phyloP scores from a whole-genome alignment of 768 basidiomycete genomes.

The Symmetrospora coprosmae region DNA sequence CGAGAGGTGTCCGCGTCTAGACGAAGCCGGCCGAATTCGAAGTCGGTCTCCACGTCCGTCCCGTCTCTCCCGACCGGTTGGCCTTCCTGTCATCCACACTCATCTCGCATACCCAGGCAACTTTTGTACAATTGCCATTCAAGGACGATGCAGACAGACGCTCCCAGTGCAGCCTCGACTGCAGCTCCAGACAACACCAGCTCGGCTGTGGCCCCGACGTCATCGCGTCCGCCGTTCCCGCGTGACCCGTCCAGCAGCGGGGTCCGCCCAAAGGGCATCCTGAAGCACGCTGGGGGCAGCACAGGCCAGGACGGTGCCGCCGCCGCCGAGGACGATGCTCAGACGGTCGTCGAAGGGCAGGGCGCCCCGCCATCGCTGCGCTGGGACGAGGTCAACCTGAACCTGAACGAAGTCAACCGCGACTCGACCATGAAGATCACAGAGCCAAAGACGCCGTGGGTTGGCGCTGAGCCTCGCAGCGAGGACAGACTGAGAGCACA shows the following conservation, averaged over 20 bases:
- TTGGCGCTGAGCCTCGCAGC: not conserved
- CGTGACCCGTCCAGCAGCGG: not conserved
- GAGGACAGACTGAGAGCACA: not conserved
- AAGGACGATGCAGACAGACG: no score
- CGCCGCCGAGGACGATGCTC: no score
- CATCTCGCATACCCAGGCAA: no score
- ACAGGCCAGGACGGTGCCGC: not conserved
- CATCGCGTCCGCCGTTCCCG: not conserved
- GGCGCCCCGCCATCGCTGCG: not conserved
- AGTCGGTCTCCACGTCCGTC: no score
- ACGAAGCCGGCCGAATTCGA: no score
- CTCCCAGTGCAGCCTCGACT: not conserved
- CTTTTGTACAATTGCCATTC: no score
- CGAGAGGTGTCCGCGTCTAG: no score
- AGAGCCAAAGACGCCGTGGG: slow-evolving; percentile 31
- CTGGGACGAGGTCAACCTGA: slow-evolving; percentile 32
- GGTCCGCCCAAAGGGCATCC: slow-evolving; percentile 25
- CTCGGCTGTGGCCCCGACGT: no score
- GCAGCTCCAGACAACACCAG: no score
- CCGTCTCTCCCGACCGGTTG: no score
- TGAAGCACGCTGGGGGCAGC: slow-evolving; percentile 25
- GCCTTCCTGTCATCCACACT: no score
- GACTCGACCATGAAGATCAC: slow-evolving; percentile 31
- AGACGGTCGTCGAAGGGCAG: no score
- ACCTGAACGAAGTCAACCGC: slow-evolving; percentile 30